These are phyloP conservation scores for Aegilops bicornis DNA, from an alignment of 176 grass and related monocot species.

Conservation along the genomic window DNA sequence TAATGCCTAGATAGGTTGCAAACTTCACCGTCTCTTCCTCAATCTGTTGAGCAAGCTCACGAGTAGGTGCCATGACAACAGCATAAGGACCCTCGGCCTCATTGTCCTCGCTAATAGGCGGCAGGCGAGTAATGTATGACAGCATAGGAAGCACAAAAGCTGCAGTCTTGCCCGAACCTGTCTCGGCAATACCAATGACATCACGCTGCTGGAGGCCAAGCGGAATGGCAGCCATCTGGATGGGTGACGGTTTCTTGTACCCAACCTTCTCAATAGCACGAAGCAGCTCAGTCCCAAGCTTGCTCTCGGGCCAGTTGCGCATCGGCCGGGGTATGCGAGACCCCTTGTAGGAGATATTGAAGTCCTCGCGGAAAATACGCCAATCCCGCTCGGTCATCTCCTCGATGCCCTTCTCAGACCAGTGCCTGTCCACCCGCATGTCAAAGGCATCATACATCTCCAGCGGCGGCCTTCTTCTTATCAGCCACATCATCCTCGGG, in stretches of 20 bases:
- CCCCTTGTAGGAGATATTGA: slow-evolving; percentile 95
- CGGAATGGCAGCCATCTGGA: slow-evolving; percentile 97
- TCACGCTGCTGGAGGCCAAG: slow-evolving; percentile 95
- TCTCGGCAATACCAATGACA: slow-evolving; percentile 97
- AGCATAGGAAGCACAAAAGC: slow-evolving; percentile 98
- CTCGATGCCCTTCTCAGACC: slow-evolving; percentile 80
- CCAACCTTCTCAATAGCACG: slow-evolving; percentile 79
- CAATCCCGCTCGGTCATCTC: slow-evolving; percentile 94
- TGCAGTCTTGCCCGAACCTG: slow-evolving; percentile 92
- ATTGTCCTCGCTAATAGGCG: slow-evolving; percentile 90
- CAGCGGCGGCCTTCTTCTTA: slow-evolving; percentile 65
- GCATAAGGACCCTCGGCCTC: slow-evolving; percentile 97
- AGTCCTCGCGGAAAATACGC: slow-evolving; percentile 97
- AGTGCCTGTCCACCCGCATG: slow-evolving; percentile 92
- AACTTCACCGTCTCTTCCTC: slow-evolving; percentile 99
- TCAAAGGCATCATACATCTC: slow-evolving; percentile 90
- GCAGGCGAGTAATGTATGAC: slow-evolving; percentile 83
- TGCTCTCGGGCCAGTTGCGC: slow-evolving; percentile 87
- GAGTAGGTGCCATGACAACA: slow-evolving; percentile 95
- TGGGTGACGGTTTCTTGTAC: slow-evolving; percentile 83
- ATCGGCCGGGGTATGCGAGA: slow-evolving; percentile 86
- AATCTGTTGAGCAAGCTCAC: slow-evolving; percentile 97
- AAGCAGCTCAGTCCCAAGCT: slow-evolving; percentile 73
- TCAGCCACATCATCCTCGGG: slow-evolving; percentile 65
- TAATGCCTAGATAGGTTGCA: slow-evolving; percentile 89